These are phyloP conservation scores for Rhynchosporium agropyri DNA, from an alignment of 2,329 filamentous ascomycete species.

Conservation along the genomic window DNA sequence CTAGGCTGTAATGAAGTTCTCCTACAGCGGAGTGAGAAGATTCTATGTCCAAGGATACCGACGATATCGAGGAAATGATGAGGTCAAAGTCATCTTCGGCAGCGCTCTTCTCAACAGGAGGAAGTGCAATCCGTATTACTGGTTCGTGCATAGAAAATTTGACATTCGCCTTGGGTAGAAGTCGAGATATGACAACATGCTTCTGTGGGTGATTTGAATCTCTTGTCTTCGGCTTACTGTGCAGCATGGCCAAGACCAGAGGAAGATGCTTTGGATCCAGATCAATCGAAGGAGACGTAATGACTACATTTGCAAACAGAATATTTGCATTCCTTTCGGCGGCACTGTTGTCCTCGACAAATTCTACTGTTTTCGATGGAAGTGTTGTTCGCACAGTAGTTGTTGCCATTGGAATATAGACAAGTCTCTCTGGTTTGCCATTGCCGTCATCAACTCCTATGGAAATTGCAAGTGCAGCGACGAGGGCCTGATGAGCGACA, in stretches of 20 bases:
- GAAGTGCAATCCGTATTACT: slow-evolving; percentile 85
- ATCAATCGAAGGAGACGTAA: slow-evolving; percentile 94
- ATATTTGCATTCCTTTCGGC: slow-evolving; percentile 95
- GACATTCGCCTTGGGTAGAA: slow-evolving; percentile 90
- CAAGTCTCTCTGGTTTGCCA: slow-evolving; percentile 79
- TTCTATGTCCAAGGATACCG: slow-evolving; percentile 88
- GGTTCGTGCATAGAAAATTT: slow-evolving; percentile 98
- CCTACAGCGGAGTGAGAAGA: slow-evolving; percentile 89
- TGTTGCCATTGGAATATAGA: slow-evolving; percentile 97
- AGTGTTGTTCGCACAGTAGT: slow-evolving; percentile 92
- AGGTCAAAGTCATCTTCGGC: slow-evolving; percentile 86
- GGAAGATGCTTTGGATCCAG: slow-evolving; percentile 90
- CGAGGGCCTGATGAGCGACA: slow-evolving; percentile 89
- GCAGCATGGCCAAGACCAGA: slow-evolving; percentile 75
- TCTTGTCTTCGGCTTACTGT: slow-evolving; percentile 53
- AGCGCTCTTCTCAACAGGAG: slow-evolving; percentile 67
- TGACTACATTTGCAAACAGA: slow-evolving; percentile 80
- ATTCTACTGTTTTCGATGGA: slow-evolving; percentile 89
- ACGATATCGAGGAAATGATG: slow-evolving; percentile 93
- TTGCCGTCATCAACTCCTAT: slow-evolving; percentile 90
- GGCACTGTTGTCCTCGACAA: slow-evolving; percentile 68
- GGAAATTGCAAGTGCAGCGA: slow-evolving; percentile 90
- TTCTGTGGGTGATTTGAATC: slow-evolving; percentile 51
- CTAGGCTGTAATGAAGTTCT: slow-evolving; percentile 83
- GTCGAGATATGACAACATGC: slow-evolving; percentile 79